Evolutionary conservation across 2,329 filamentous ascomycete genomes (phyloP).

Genomic region (Scolecobasidium constrictum): DNA sequence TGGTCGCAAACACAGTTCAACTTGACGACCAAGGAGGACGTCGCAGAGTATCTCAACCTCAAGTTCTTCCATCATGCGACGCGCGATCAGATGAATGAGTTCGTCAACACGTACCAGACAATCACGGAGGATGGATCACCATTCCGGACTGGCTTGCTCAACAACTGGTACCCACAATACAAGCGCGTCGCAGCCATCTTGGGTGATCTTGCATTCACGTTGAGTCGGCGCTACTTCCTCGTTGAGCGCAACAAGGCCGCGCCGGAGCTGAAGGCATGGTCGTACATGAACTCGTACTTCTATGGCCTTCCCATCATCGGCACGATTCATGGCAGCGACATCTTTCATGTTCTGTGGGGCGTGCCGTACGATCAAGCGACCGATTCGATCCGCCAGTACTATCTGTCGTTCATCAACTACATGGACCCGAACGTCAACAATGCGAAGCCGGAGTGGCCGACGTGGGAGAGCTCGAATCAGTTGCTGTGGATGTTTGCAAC

Average conservation of each 20-base stretch:
- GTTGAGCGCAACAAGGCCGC: conserved; percentile 26
- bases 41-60: conserved; percentile 50
- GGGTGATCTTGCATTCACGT: conserved; percentile 65
- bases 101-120: conserved; percentile 55
- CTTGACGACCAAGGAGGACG: conserved; percentile 47
- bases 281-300: conserved; percentile 8
- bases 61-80: conserved; percentile 51
- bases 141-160: conserved; percentile 52
- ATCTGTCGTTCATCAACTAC: conserved; percentile 6
- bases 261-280: conserved; percentile 35
- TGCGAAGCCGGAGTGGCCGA: conserved; percentile 35
- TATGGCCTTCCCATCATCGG: conserved; percentile 6
- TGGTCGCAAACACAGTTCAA: conserved; percentile 62
- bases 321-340: conserved; percentile 4
- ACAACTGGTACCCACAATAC: conserved; percentile 71
- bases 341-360: not conserved
- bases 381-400: not conserved
- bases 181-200: conserved; percentile 67
- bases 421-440: conserved; percentile 2
- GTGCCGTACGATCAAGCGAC: conserved; percentile 36
- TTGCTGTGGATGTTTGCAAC: not conserved
- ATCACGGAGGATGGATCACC: conserved; percentile 52
- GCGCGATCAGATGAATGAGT: conserved; percentile 36
- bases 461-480: conserved; percentile 39
- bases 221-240: conserved; percentile 58